A percentile compares a stretch with the other conserved stretches of the same genome.
phyloP scores from a whole-genome alignment of 108 stramenopile genomes.

The Cyclotella choctawhatcheeana region DNA sequence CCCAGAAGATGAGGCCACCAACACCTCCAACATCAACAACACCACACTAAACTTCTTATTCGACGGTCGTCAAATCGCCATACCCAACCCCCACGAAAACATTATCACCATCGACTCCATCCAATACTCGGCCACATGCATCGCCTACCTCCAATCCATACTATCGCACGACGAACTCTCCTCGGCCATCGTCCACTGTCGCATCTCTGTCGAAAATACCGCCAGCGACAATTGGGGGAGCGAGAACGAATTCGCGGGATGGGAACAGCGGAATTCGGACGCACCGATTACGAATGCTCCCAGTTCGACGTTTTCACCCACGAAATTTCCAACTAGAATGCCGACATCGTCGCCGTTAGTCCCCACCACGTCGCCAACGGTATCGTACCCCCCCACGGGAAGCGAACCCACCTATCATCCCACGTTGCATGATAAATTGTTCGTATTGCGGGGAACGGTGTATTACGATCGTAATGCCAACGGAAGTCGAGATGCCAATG shows the following conservation, averaged over 20 bases:
- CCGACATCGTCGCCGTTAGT: slow-evolving; percentile 6
- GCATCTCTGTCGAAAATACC: neutral
- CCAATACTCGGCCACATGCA: neutral
- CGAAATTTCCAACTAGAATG: neutral
- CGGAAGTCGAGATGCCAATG: slow-evolving; percentile 4
- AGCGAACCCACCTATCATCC: slow-evolving; percentile 13
- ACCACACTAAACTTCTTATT: no score
- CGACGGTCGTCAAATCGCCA: no score
- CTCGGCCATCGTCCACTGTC: slow-evolving; percentile 3
- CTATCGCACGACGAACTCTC: neutral
- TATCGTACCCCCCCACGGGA: neutral
- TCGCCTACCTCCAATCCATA: slow-evolving; percentile 13
- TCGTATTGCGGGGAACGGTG: slow-evolving; percentile 18
- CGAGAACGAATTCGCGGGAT: neutral
- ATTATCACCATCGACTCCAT: neutral
- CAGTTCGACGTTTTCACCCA: neutral
- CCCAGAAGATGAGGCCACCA: no score
- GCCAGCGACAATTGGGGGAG: neutral
- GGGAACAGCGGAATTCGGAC: neutral
- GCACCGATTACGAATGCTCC: neutral
- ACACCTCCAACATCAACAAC: no score
- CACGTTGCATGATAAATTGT: slow-evolving; percentile 16
- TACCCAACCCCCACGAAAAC: neutral
- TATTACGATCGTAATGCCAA: slow-evolving; percentile 41
- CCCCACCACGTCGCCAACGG: neutral